Base-by-base conservation (phyloP, 495 filamentous ascomycete genomes). In the Annulohypoxylon bovei region DNA sequence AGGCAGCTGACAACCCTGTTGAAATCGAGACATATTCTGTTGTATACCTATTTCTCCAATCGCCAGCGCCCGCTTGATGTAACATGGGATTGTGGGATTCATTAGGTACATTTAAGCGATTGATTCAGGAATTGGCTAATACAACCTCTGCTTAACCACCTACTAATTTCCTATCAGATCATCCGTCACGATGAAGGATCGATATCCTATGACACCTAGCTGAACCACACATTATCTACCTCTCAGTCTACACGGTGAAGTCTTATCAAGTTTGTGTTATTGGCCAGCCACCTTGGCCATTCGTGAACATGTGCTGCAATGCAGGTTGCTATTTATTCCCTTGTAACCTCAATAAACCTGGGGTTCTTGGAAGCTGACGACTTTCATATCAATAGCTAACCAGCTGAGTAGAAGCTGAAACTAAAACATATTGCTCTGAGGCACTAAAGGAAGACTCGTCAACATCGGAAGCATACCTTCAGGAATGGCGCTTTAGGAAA, bases 1-100 rank as follows among this genome's bases (percentile, higher is more conserved):
- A 53, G 49, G 49, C 62, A 65, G 40, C 52, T 65, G 62, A 65
- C 53, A 65, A 46, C 40, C 28, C 27, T 46, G 40, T 9, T 33
- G 3, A 28, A 28, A 49, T 35, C 30, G 35, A 37, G 25, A 57
- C n/a, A 37, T 18, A 14, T 1, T 20, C 35, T 23, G 39, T 57
- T 12, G 22, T 27, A 22, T 7, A n/a, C n/a, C n/a, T n/a, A n/a
- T 14, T 42, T 37, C 40, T 50, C 52, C 62, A 27, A 39, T 39
- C 30, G 12, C 22, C 23, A 12, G 22, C 22, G 32, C 11, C 28
- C 40, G 14, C 42, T 49, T 12, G 30, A 12, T 55, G 39, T 35
- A 35, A 37, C 50, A 56, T 23, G 37, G 28, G 50, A 56, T 49
- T 20, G 50, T 56, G 52, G 39, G 37, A 56, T 50, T 58, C 30